These are phyloP conservation scores for Domatiomyces globalis DNA, from an alignment of 2,329 filamentous ascomycete genomes.

Conservation along the genomic window DNA sequence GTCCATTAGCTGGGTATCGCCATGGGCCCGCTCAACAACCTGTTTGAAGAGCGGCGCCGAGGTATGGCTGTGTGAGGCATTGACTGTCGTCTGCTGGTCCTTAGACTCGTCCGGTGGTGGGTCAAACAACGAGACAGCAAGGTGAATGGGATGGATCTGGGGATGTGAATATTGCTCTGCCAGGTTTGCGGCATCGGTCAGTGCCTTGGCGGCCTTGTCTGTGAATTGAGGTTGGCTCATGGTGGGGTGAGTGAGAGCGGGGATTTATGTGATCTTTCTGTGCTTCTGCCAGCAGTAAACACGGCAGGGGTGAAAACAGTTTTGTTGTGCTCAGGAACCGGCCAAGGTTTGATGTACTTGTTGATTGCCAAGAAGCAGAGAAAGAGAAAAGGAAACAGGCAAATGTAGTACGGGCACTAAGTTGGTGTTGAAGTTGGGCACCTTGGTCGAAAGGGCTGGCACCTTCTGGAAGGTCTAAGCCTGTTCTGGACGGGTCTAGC, in stretches of 20 bases:
- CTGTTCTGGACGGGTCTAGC: not conserved
- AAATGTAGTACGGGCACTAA: not conserved
- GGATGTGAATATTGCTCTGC: slow-evolving; percentile 83
- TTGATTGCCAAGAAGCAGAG: too few species aligned
- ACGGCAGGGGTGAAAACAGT: not conserved
- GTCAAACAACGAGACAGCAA: slow-evolving; percentile 48
- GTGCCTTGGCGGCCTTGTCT: slow-evolving; percentile 76
- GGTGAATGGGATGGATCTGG: slow-evolving; percentile 78
- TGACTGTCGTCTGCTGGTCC: slow-evolving; percentile 56
- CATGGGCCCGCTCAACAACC: slow-evolving; percentile 84
- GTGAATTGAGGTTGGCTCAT: slow-evolving; percentile 66
- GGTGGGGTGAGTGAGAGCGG: not conserved
- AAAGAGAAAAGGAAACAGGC: not conserved
- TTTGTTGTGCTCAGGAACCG: not conserved
- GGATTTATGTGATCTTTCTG: not conserved
- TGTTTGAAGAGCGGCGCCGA: slow-evolving; percentile 76
- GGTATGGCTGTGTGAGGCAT: slow-evolving; percentile 49
- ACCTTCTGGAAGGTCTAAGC: not conserved
- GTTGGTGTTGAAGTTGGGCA: not conserved
- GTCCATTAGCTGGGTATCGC: slow-evolving; percentile 79
- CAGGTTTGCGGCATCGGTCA: slow-evolving; percentile 75
- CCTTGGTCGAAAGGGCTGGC: not conserved
- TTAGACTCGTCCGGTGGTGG: slow-evolving; percentile 48
- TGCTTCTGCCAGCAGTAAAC: not conserved
- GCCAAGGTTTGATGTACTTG: not conserved